A percentile compares a stretch with the other conserved stretches of the same genome.
Conservation (phyloP, 768 basidiomycete species). For the Fistulinella prunicolor region DNA sequence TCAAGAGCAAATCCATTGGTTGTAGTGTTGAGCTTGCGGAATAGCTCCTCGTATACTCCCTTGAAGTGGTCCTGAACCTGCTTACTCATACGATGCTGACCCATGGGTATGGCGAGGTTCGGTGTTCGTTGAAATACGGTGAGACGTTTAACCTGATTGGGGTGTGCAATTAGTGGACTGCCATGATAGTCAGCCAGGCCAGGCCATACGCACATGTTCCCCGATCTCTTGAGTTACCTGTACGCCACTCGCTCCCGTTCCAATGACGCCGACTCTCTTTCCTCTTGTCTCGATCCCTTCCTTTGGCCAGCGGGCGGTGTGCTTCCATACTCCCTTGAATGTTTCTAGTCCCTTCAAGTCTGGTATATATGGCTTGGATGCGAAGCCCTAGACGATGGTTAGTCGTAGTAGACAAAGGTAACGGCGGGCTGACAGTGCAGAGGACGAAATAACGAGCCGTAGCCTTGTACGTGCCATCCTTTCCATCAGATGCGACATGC, state of each 20-base stretch:
- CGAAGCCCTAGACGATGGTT: constrained; percentile 1
- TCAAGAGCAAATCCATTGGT: not conserved
- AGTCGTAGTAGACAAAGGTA: not conserved
- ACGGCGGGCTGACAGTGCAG: constrained; percentile 6
- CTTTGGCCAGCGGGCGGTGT: constrained; percentile 14
- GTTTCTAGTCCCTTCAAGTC: constrained; percentile 6
- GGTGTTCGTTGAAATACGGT: constrained; percentile 18
- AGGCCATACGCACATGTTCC: constrained; percentile 1
- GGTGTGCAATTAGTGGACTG: not conserved
- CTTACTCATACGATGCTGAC: constrained; percentile 7
- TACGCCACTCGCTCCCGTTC: constrained; percentile 15
- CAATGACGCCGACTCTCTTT: constrained; percentile 16
- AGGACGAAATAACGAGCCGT: constrained; percentile 10
- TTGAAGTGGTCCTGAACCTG: constrained; percentile 12
- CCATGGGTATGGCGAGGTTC: constrained; percentile 12
- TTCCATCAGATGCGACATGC: constrained; percentile 4
- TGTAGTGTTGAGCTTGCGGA: constrained; percentile 3
- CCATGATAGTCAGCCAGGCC: not conserved
- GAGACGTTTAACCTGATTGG: constrained; percentile 4
- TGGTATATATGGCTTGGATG: constrained; percentile 13
- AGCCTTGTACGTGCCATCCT: constrained; percentile 11
- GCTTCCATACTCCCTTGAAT: constrained; percentile 10
- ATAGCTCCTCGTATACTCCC: constrained; percentile 7
- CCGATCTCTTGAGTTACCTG: constrained; percentile 17
- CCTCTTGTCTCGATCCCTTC: constrained; percentile 12